phyloP scores from a whole-genome alignment of 2,329 filamentous ascomycete species.

The Aspergillus floridensis region DNA sequence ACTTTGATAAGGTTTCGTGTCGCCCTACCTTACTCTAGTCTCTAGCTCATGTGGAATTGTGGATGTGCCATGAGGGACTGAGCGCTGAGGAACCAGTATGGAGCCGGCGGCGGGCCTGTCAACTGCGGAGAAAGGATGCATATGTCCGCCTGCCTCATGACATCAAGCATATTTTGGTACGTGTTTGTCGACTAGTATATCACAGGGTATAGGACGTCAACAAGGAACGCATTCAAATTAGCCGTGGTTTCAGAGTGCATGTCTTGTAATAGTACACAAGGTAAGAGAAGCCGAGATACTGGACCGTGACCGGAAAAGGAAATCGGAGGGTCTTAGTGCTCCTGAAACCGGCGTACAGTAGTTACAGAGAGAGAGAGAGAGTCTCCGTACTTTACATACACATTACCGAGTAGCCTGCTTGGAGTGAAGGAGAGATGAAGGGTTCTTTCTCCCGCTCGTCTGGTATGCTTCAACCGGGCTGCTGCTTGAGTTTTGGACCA shows the following conservation, averaged over 20 bases:
- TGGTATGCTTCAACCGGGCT: neutral
- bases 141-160: conserved; percentile 17
- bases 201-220: neutral
- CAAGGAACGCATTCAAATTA: neutral
- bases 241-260: neutral
- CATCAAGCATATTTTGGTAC: conserved; percentile 1
- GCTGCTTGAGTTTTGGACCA: neutral
- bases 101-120: conserved; percentile 24
- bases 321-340: neutral
- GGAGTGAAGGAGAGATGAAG: conserved; percentile 1
- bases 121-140: conserved; percentile 25
- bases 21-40: conserved; percentile 16
- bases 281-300: neutral
- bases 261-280: neutral
- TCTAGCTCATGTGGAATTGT: conserved; percentile 24
- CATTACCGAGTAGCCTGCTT: neutral
- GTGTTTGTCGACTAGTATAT: neutral
- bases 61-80: conserved; percentile 26
- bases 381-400: no score
- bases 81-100: conserved; percentile 21
- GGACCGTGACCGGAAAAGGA: neutral
- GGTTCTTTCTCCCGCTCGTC: neutral
- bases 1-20: conserved; percentile 25
- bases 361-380: no score
- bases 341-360: neutral